Evolutionary conservation across 495 filamentous ascomycete genomes (phyloP).

Genomic region (Tetracladium setigerum): DNA sequence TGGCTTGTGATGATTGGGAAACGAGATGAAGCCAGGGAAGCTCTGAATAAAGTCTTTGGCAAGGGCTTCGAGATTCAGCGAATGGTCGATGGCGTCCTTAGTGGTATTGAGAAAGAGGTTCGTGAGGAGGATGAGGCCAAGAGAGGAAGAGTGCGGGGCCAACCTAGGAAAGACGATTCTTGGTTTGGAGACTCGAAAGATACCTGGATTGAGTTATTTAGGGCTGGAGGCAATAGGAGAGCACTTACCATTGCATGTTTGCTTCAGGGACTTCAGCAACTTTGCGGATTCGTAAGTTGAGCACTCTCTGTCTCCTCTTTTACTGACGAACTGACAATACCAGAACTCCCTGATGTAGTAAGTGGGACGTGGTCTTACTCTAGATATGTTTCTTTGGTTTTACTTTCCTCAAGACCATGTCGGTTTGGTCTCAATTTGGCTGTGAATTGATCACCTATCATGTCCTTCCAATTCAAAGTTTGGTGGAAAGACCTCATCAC

Average conservation of each 20-base stretch:
- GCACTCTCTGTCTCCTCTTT: not conserved
- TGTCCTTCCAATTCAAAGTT: no score
- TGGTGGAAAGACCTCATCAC: no score
- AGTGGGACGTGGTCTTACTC: no score
- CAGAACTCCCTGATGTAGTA: constrained; percentile 85
- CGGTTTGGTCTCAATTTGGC: no score
- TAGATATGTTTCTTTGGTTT: no score
- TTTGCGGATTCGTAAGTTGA: constrained; percentile 73
- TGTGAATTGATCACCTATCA: no score
- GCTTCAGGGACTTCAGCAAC: constrained; percentile 81
- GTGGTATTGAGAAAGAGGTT: constrained; percentile 61
- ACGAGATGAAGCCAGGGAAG: constrained; percentile 47
- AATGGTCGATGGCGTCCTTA: constrained; percentile 49
- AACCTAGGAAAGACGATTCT: constrained; percentile 12
- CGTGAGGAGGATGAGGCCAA: constrained; percentile 51
- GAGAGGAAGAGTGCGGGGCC: constrained; percentile 24
- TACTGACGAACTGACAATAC: constrained; percentile 10
- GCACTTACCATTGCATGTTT: constrained; percentile 79
- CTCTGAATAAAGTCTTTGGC: constrained; percentile 60
- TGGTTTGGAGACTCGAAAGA: constrained; percentile 27
- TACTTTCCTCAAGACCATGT: no score
- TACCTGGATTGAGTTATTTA: constrained; percentile 47
- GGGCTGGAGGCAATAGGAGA: constrained; percentile 58
- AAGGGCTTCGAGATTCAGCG: constrained; percentile 33
- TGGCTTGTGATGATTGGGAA: constrained; percentile 70